A percentile compares a stretch with the other conserved stretches of the same genome.
Conservation (phyloP, 1,139 yeast species). For the Yamadazyma epiphylla region DNA sequence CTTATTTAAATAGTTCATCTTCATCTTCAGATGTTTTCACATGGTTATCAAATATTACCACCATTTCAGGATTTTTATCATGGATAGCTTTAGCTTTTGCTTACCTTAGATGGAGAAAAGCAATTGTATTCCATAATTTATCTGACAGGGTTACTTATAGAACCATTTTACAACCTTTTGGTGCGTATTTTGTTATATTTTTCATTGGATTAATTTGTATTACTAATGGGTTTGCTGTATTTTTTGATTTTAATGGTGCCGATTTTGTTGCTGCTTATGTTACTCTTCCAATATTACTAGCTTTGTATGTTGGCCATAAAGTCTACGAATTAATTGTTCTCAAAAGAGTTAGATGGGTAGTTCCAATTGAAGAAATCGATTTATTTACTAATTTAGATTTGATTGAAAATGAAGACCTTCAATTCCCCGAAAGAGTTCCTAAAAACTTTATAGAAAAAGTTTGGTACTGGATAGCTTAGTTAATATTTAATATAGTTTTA, state of each 20-base stretch:
- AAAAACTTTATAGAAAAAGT: slow-evolving; percentile 28
- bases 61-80: slow-evolving; percentile 65
- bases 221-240: slow-evolving; percentile 58
- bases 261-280: slow-evolving; percentile 62
- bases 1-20: slow-evolving; percentile 59
- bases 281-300: slow-evolving; percentile 52
- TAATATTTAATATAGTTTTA: no score
- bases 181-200: slow-evolving; percentile 46
- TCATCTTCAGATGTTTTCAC: slow-evolving; percentile 54
- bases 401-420: slow-evolving; percentile 35
- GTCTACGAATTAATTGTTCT: slow-evolving; percentile 24
- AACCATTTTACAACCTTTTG: slow-evolving; percentile 47
- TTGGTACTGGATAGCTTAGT: slow-evolving; percentile 42
- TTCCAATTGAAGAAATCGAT: slow-evolving; percentile 42
- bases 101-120: slow-evolving; percentile 53
- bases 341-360: slow-evolving; percentile 11
- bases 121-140: slow-evolving; percentile 37
- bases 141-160: slow-evolving; percentile 46
- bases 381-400: slow-evolving; percentile 43
- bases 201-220: slow-evolving; percentile 44
- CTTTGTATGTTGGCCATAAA: slow-evolving; percentile 43
- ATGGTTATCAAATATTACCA: slow-evolving; percentile 68
- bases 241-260: slow-evolving; percentile 47
- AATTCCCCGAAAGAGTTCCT: slow-evolving; percentile 27
- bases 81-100: slow-evolving; percentile 55